phyloP scores from a whole-genome alignment of 768 basidiomycete genomes.

The Boletus pseudo-olivaceus region DNA sequence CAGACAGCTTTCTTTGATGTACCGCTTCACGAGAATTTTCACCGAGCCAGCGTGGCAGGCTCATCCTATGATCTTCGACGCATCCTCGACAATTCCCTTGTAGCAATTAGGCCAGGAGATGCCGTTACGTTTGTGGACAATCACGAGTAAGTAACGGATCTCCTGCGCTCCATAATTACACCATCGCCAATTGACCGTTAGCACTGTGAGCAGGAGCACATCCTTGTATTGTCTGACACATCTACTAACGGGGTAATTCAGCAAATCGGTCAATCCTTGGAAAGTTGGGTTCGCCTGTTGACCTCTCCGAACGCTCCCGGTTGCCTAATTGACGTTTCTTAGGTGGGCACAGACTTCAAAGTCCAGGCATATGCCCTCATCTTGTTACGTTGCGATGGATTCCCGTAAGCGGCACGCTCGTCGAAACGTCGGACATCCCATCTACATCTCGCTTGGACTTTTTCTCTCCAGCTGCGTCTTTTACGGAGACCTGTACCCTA shows the following conservation, averaged over 20 bases:
- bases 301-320: background rate
- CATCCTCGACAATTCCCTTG: slow-evolving; percentile 68
- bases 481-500: slow-evolving; percentile 79
- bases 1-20: slow-evolving; percentile 91
- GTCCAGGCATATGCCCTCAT: slow-evolving; percentile 80
- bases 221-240: background rate
- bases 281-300: slow-evolving; percentile 67
- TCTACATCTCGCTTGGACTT: background rate
- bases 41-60: slow-evolving; percentile 67
- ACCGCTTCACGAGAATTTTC: slow-evolving; percentile 81
- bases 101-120: slow-evolving; percentile 66
- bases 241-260: slow-evolving; percentile 17
- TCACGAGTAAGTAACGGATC: slow-evolving; percentile 61
- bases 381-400: slow-evolving; percentile 62
- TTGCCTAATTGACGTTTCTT: background rate
- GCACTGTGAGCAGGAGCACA: slow-evolving; percentile 55
- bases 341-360: slow-evolving; percentile 75
- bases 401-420: slow-evolving; percentile 55
- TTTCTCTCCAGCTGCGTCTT: slow-evolving; percentile 65
- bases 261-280: slow-evolving; percentile 71
- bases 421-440: background rate
- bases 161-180: background rate
- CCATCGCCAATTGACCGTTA: slow-evolving; percentile 24
- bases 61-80: slow-evolving; percentile 70
- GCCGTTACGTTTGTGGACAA: slow-evolving; percentile 92